Base-by-base conservation (phyloP, 495 filamentous ascomycete genomes). In the Neurospora sp. region DNA sequence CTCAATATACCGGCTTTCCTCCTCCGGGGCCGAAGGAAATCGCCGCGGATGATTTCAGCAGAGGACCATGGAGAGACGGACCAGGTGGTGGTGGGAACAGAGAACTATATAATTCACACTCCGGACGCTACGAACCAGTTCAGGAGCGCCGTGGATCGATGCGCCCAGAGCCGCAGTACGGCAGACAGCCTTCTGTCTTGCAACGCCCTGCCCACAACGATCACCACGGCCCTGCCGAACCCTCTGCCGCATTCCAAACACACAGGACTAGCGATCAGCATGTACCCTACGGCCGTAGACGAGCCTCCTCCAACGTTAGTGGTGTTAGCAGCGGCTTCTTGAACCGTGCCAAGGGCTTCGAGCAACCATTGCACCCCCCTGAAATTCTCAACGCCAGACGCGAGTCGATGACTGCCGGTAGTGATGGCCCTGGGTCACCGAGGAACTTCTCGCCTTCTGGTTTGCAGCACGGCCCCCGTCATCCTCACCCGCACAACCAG, bases 251-350 rank as follows among this genome's bases (percentile, higher is more conserved):
- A n/a, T 97, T 97, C 77, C 95, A 97, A 77, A 93, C 92, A 10
- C 89, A 90, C 74, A 88, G 93, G 66, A 87, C 87, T 14, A 90
- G 86, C 76, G 88, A 88, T 41, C 90, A 90, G 70, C 92, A 94
- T 73, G 88, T 84, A 16, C 85, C 90, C 5, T 97, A 93, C 86
- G 88, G 86, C 38, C 90, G 94, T 72, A 89, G 93, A 66, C 90
- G 96, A 66, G 91, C 92, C 70, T 98, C 95, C n/a, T 97, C 95
- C 2, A 97, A 94, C 78, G 92, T 97, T 39, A 98, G 95, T 79
- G 95, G 94, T 39, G 93, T 93, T 72, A 98, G 94, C 81, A 92
- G 92, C 59, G 87, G 86, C 69, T 88, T 88, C 77, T 87, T 86
- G 71, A 80, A 85, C 71, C 82, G 84, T 23, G 76, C 84, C 69